Base-by-base conservation (phyloP, 352 stramenopile genomes). In the Thraustochytrium sp. region DNA sequence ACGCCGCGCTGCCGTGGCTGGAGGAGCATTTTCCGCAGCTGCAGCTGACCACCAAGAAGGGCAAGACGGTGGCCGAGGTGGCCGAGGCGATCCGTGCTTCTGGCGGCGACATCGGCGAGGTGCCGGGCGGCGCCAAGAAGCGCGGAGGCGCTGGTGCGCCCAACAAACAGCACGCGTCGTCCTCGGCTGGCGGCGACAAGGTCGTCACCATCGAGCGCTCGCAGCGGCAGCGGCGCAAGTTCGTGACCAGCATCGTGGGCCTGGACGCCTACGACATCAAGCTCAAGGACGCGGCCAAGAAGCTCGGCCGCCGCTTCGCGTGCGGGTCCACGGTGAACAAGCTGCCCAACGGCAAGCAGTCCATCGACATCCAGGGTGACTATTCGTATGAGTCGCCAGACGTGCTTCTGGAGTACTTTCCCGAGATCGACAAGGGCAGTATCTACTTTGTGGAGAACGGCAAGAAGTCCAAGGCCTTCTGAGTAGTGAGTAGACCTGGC, bases 311-410 rank as follows among this genome's bases (percentile, higher is more conserved):
- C 21, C 31, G 40, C 18, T 84, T 84, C 0, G 75, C 75, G 3
- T 84, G 75, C 36, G 55, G 55, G 5, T 59, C 36, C 8, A 82
- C 75, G n/a, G 75, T 84, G 8, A 84, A 76, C 34, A 84, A 84
- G 61, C 34, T 61, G 13, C 34, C 55, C 9, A 54, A 84, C n/a
- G 75, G 75, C n/a, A 83, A 56, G 59, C 55, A 80, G 42, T 61
- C 34, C 51, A 84, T 84, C 38, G 75, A 84, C 36, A 84, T 84
- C n/a, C 75, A 84, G 49, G 75, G 75, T n/a, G 75, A 84, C 61
- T 73, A 76, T 38, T 64, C 36, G 23, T 84, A 84, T 34, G 75
- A 84, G 21, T 26, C 84, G 55, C 75, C 75, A 4, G 55, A 84
- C 31, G 23, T 78, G 9, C n/a, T 84, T 61, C 55, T 84, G n/a